Evolutionary conservation across 2,329 filamentous ascomycete species (phyloP).

Genomic region (Teratosphaeriaceae sp.): DNA sequence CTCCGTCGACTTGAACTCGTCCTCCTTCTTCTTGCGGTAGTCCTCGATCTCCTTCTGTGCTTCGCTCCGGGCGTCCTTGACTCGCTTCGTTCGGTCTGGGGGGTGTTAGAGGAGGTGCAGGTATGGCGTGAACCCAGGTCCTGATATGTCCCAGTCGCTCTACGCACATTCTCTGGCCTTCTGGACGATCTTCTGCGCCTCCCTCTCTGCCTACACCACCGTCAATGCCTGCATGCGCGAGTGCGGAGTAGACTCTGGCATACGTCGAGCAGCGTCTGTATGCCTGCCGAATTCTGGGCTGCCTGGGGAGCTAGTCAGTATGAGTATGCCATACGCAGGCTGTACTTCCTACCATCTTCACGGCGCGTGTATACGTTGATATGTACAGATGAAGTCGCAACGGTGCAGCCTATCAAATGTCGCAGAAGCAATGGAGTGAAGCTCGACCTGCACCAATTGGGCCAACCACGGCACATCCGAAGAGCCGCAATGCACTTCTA

Average conservation of each 20-base stretch:
- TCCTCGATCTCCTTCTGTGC: slow-evolving; percentile 97
- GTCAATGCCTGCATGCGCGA: slow-evolving; percentile 29
- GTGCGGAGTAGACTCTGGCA: slow-evolving; percentile 28
- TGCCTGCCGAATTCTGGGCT: slow-evolving; percentile 96
- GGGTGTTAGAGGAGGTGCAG: slow-evolving; percentile 8
- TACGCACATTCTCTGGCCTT: slow-evolving; percentile 86
- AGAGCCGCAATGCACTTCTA: no score
- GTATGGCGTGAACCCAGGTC: slow-evolving; percentile 4
- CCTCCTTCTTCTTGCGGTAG: slow-evolving; percentile 83
- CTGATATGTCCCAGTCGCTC: slow-evolving; percentile 5
- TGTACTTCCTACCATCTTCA: slow-evolving; percentile 6
- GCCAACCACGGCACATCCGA: no score
- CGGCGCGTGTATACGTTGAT: not conserved
- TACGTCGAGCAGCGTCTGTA: slow-evolving; percentile 98
- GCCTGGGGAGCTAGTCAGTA: slow-evolving; percentile 51
- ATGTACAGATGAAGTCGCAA: not conserved
- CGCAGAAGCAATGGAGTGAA: slow-evolving; percentile 3
- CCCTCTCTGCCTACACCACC: slow-evolving; percentile 73
- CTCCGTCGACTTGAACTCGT: slow-evolving; percentile 93
- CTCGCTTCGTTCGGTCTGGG: slow-evolving; percentile 85
- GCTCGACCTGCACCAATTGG: no score
- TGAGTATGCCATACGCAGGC: not conserved
- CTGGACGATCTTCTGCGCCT: slow-evolving; percentile 98
- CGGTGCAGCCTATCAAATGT: slow-evolving; percentile 3
- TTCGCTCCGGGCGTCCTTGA: slow-evolving; percentile 93